phyloP scores from a whole-genome alignment of 2,329 filamentous ascomycete species.

The Bipolaris gigantea region DNA sequence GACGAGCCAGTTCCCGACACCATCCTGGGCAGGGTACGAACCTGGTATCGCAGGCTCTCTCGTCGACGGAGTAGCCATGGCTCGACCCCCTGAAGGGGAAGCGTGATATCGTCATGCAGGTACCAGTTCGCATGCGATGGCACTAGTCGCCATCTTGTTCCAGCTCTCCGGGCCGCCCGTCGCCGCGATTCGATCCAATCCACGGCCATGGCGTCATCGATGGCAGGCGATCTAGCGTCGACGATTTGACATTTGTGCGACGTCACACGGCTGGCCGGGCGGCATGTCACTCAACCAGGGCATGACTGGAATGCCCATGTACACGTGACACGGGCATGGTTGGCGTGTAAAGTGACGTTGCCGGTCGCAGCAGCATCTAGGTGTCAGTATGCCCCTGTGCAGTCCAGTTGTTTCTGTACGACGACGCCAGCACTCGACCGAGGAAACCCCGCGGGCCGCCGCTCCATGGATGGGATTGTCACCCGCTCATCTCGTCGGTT shows the following conservation, averaged over 20 bases:
- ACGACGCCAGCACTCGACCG: background rate
- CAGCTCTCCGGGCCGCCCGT: constrained; percentile 48
- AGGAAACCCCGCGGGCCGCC: background rate
- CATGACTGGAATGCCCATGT: background rate
- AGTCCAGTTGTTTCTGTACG: background rate
- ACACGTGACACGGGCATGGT: background rate
- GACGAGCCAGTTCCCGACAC: constrained; percentile 1
- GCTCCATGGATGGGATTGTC: background rate
- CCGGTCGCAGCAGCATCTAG: background rate
- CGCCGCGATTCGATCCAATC: constrained; percentile 53
- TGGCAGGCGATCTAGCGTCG: constrained; percentile 53
- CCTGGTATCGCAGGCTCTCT: constrained; percentile 8
- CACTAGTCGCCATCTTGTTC: constrained; percentile 10
- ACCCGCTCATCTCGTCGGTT: background rate
- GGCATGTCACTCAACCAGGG: background rate
- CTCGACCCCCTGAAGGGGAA: constrained; percentile 7
- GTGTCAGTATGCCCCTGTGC: background rate
- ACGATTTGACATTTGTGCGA: constrained; percentile 19
- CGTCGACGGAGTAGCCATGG: constrained; percentile 4
- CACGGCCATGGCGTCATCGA: constrained; percentile 53
- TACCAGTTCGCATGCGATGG: constrained; percentile 6
- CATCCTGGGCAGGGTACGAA: constrained; percentile 3
- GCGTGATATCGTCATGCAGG: constrained; percentile 11
- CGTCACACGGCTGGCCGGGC: background rate
- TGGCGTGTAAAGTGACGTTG: background rate